These are phyloP conservation scores for Heritiera littoralis DNA, from an alignment of 345 rosid species.

Conservation along the genomic window DNA sequence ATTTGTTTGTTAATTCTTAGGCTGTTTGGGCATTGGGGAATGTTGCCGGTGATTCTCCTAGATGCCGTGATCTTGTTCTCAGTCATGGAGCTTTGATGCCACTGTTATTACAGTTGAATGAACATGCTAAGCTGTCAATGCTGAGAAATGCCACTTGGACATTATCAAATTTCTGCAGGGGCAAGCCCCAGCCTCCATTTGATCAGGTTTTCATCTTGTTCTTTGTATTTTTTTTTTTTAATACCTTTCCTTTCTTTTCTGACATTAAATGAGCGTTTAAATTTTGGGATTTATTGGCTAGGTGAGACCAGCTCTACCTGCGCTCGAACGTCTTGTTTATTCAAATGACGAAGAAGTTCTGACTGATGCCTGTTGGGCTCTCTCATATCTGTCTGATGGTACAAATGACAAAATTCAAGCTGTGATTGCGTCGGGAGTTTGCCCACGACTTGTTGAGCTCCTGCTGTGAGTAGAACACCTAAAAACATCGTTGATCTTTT, in stretches of 20 bases:
- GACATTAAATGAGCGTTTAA: slow-evolving; percentile 26
- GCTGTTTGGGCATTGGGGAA: slow-evolving; percentile 95
- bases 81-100: slow-evolving; percentile 68
- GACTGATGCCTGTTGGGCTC: slow-evolving; percentile 98
- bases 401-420: slow-evolving; percentile 96
- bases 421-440: slow-evolving; percentile 87
- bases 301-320: slow-evolving; percentile 89
- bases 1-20: slow-evolving; percentile 30
- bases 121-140: slow-evolving; percentile 90
- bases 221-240: not conserved
- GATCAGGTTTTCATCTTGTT: slow-evolving; percentile 55
- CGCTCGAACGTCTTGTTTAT: slow-evolving; percentile 77
- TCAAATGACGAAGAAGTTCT: slow-evolving; percentile 95
- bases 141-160: slow-evolving; percentile 99
- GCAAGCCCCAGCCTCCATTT: slow-evolving; percentile 91
- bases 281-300: slow-evolving; percentile 44
- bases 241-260: not conserved
- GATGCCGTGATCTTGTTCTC: slow-evolving; percentile 89
- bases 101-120: slow-evolving; percentile 69
- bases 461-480: slow-evolving; percentile 57
- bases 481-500: not conserved
- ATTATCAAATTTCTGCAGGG: slow-evolving; percentile 88
- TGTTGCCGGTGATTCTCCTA: slow-evolving; percentile 92
- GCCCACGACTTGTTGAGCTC: slow-evolving; percentile 82
- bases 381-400: slow-evolving; percentile 95